Base-by-base conservation (phyloP, 2,329 filamentous ascomycete species). In the Aspergillus ibericus region DNA sequence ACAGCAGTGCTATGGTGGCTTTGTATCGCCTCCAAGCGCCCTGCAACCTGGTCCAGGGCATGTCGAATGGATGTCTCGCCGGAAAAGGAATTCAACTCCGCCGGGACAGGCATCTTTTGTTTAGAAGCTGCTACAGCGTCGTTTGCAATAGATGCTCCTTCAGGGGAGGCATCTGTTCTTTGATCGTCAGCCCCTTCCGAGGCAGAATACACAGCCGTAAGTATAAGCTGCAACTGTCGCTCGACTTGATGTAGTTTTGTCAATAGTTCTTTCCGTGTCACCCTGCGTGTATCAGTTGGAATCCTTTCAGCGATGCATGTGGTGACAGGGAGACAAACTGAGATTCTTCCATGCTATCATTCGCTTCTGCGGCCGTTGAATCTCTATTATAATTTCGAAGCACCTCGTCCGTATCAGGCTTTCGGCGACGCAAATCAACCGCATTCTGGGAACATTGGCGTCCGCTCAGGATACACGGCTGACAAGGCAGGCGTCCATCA, bases 1-100 rank as follows among this genome's bases (percentile, higher is more conserved):
- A 10, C n/a, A 25, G 42, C 42, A 25, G 42, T 8, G 9, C 44
- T 25, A 16, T 9, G 22, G 25, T n/a, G 25, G 15, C n/a, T 22
- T 29, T 29, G 44, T 1, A 49, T 55, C 22, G 46, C 36, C 5
- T 42, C 40, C 15, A 47, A 10, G 6, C 61, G 58, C n/a, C 58
- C 61, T 35, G 67, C 64, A 12, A 67, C 63, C n/a, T 67, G 55
- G 6, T 61, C 61, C 18, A 68, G 20, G 3, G 61, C 63, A 27
- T 66, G 65, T 4, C 57, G 47, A 27, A 68, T 56, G 3, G 66
- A 68, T 9, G 65, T 63, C 44, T 68, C 65, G 8, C 65, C 66
- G 1, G 61, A 66, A 34, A 67, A 68, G 1, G 63, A 56, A 5
- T 56, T 59, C 1, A 67, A 55, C 29, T 59, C 50, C 7, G 29